Percentiles rank a stretch among this genome's conserved stretches.
Conservation (phyloP, 169 alveolate genomes). For the Plasmodium inui region DNA sequence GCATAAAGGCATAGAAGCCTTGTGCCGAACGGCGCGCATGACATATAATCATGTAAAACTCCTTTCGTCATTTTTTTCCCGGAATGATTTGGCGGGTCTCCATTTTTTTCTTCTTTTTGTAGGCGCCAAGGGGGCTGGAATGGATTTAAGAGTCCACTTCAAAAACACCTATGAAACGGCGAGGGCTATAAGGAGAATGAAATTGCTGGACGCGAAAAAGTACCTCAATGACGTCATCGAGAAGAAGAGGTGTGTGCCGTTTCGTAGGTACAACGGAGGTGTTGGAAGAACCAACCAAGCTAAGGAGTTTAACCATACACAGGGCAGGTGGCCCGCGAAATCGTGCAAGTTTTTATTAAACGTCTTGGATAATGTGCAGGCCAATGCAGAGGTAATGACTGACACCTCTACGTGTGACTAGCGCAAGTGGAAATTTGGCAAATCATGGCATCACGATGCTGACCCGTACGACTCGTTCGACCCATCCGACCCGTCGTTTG, state of each 20-base stretch:
- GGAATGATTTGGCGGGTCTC: background rate
- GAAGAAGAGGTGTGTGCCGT: conserved; percentile 96
- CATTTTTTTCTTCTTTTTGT: background rate
- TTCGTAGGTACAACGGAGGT: conserved; percentile 96
- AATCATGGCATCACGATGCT: background rate
- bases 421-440: conserved; percentile 76
- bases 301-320: conserved; percentile 93
- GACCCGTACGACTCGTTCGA: too few species aligned
- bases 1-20: background rate
- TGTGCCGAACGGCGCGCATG: background rate
- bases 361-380: conserved; percentile 93
- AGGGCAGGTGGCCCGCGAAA: conserved; percentile 99
- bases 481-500: conserved; percentile 64
- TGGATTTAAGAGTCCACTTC: conserved; percentile 94
- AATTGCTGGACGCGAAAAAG: conserved; percentile 92
- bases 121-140: conserved; percentile 81
- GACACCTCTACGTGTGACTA: background rate
- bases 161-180: conserved; percentile 98
- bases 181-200: conserved; percentile 96
- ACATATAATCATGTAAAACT: background rate
- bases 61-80: background rate
- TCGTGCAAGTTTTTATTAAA: conserved; percentile 93
- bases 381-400: conserved; percentile 94
- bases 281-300: conserved; percentile 99
- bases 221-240: conserved; percentile 96